phyloP scores from a whole-genome alignment of 805 yeast species.

The Isabelozyma gotoi region DNA sequence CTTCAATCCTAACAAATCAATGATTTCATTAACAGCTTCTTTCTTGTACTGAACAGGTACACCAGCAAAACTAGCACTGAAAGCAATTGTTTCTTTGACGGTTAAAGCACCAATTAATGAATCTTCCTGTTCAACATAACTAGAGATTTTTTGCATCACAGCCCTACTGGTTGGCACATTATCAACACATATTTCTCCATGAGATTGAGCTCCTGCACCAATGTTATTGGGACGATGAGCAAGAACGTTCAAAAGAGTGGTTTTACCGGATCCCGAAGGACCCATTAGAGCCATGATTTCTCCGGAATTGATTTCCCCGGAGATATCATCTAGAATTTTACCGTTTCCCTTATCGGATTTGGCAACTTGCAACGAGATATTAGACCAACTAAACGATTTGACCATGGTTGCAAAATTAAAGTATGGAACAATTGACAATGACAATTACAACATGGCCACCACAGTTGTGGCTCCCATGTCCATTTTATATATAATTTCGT shows the following conservation, averaged over 20 bases:
- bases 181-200: not conserved
- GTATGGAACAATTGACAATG: not conserved
- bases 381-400: not conserved
- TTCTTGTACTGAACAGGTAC: slow-evolving; percentile 10
- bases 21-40: slow-evolving; percentile 9
- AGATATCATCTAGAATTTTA: slow-evolving; percentile 10
- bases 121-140: slow-evolving; percentile 23
- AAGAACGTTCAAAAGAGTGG: slow-evolving; percentile 53
- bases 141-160: slow-evolving; percentile 6
- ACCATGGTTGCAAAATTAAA: not conserved
- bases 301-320: slow-evolving; percentile 47
- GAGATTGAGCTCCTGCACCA: not conserved
- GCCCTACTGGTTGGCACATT: not conserved
- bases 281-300: slow-evolving; percentile 61
- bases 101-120: slow-evolving; percentile 19
- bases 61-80: slow-evolving; percentile 15
- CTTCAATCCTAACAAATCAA: slow-evolving; percentile 12
- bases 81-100: slow-evolving; percentile 17
- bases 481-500: no score
- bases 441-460: not conserved
- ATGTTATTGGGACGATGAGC: slow-evolving; percentile 48
- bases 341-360: not conserved
- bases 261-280: slow-evolving; percentile 65
- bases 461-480: not conserved
- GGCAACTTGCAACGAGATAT: not conserved